Conservation (phyloP, 2,329 filamentous ascomycete species). For the Zymoseptoria brevis region DNA sequence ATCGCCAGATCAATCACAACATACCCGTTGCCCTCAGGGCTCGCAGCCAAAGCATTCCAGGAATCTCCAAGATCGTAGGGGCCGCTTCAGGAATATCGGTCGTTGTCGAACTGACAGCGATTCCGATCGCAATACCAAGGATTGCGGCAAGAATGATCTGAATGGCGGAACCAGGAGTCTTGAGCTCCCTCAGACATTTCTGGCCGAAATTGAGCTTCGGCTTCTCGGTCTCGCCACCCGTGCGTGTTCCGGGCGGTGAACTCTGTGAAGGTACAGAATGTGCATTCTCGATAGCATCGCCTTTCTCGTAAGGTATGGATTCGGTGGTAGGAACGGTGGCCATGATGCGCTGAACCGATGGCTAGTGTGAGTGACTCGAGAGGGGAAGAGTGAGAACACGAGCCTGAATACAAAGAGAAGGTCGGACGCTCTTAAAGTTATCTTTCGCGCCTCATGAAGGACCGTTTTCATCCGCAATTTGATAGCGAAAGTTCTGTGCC, state of each 20-base stretch:
- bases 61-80: slow-evolving; percentile 40
- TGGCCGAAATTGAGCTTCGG: slow-evolving; percentile 11
- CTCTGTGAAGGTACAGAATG: slow-evolving; percentile 2
- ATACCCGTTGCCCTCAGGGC: slow-evolving; percentile 39
- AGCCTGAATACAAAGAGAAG: background rate
- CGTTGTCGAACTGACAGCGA: slow-evolving; percentile 39
- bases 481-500: background rate
- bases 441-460: background rate
- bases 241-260: background rate
- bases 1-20: background rate
- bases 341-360: background rate
- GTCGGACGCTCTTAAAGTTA: background rate
- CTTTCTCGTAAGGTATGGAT: slow-evolving; percentile 3
- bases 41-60: slow-evolving; percentile 45
- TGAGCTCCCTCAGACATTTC: slow-evolving; percentile 32
- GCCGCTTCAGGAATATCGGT: slow-evolving; percentile 38
- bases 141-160: slow-evolving; percentile 45
- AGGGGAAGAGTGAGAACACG: background rate
- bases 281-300: background rate
- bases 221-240: background rate
- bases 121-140: slow-evolving; percentile 44
- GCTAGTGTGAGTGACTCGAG: background rate
- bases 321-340: background rate
- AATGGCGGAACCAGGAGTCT: slow-evolving; percentile 39
- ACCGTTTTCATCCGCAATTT: background rate